Evolutionary conservation across 2,329 filamentous ascomycete genomes (phyloP).

Genomic region (Biscogniauxia mediterranea): DNA sequence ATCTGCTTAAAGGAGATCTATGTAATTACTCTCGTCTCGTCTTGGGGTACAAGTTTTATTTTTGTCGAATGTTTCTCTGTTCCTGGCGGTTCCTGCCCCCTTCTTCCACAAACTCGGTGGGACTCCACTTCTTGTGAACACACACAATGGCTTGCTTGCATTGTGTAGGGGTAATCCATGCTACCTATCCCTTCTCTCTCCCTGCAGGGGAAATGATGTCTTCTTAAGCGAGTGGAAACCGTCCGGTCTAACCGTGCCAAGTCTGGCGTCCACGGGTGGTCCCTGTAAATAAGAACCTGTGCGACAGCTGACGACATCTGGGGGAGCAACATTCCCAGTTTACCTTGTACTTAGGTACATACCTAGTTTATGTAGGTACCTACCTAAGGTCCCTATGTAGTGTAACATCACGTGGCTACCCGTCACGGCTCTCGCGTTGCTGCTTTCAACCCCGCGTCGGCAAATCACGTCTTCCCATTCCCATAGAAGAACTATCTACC

Average conservation of each 20-base stretch:
- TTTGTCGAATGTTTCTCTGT: constrained; percentile 22
- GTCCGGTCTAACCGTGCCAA: background rate
- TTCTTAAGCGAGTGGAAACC: constrained; percentile 14
- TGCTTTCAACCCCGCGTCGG: constrained; percentile 9
- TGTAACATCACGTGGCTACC: constrained; percentile 25
- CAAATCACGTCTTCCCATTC: constrained; percentile 5
- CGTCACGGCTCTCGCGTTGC: constrained; percentile 22
- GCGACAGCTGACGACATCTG: background rate
- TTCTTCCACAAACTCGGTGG: background rate
- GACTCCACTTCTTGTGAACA: background rate
- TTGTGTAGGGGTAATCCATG: constrained; percentile 20
- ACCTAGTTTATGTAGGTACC: too few relatives aligned
- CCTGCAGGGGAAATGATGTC: constrained; percentile 27
- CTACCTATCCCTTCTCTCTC: background rate
- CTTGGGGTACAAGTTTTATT: constrained; percentile 11
- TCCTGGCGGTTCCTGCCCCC: too few relatives aligned
- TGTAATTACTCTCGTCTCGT: background rate
- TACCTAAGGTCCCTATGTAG: too few relatives aligned
- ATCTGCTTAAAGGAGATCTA: constrained; percentile 20
- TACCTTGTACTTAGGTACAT: too few relatives aligned
- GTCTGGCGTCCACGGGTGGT: background rate
- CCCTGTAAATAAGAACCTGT: background rate
- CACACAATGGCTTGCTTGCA: constrained; percentile 12
- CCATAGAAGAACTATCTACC: too few relatives aligned
- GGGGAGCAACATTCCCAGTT: background rate